Evolutionary conservation across 1,284 basidiomycete genomes (phyloP).

Genomic region (Gymnopus androsaceus): DNA sequence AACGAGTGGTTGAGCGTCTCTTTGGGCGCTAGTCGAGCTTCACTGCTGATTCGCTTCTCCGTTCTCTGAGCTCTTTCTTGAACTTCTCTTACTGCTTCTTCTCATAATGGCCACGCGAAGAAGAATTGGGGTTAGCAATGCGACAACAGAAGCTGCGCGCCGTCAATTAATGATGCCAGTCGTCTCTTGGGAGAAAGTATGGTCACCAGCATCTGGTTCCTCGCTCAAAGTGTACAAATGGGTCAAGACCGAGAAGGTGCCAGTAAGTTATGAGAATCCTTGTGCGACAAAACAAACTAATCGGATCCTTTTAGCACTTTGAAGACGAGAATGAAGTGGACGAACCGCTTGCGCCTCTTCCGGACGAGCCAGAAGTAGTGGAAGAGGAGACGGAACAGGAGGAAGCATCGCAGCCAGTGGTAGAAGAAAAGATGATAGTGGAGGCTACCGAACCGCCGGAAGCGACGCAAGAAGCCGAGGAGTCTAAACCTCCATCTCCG

Average conservation of each 20-base stretch:
- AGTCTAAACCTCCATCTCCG: slow-evolving; percentile 64
- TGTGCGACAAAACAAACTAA: neutral
- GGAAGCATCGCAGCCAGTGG: slow-evolving; percentile 37
- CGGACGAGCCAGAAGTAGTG: slow-evolving; percentile 67
- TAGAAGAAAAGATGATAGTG: slow-evolving; percentile 32
- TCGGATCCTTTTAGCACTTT: slow-evolving; percentile 51
- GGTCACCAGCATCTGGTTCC: slow-evolving; percentile 56
- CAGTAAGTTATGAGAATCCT: slow-evolving; percentile 44
- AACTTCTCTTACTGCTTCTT: neutral
- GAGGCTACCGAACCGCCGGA: slow-evolving; percentile 33
- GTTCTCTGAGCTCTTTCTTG: neutral
- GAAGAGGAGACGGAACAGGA: slow-evolving; percentile 66
- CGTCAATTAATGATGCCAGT: slow-evolving; percentile 82
- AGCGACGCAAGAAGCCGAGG: slow-evolving; percentile 29
- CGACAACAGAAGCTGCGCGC: slow-evolving; percentile 75
- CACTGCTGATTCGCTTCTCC: neutral
- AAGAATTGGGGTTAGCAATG: slow-evolving; percentile 72
- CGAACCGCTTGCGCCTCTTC: slow-evolving; percentile 74
- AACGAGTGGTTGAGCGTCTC: too few relatives aligned
- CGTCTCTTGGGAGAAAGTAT: slow-evolving; percentile 74
- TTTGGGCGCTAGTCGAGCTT: too few relatives aligned
- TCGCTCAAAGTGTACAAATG: slow-evolving; percentile 68
- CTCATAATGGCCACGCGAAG: slow-evolving; percentile 64
- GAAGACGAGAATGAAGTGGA: slow-evolving; percentile 77
- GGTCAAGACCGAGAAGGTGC: slow-evolving; percentile 73